Percentiles rank a stretch among this genome's conserved stretches.
These are phyloP conservation scores for Lepidium sativum DNA, from an alignment of 345 rosid species.

Conservation along the genomic window DNA sequence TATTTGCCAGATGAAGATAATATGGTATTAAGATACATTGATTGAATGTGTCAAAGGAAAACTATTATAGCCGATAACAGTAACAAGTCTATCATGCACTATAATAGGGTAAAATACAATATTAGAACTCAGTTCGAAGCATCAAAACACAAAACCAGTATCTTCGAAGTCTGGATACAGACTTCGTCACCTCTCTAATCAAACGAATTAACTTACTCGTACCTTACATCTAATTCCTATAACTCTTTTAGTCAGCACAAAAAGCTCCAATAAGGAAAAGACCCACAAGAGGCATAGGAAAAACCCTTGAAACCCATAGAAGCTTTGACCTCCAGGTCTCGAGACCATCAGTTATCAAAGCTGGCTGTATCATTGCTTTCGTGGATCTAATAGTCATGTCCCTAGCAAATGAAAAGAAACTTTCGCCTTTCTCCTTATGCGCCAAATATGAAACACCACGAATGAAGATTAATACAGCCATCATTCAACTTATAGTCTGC, in stretches of 20 bases:
- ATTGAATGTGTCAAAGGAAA: neutral
- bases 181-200: neutral
- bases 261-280: too few species aligned
- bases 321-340: too few species aligned
- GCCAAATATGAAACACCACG: too few species aligned
- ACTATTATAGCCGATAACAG: neutral
- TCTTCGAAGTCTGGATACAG: neutral
- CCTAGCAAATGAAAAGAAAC: too few species aligned
- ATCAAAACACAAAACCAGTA: neutral
- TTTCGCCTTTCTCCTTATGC: too few species aligned
- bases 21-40: constrained; percentile 5
- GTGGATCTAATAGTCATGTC: too few species aligned
- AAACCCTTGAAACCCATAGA: too few species aligned
- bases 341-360: too few species aligned
- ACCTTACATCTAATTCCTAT: neutral
- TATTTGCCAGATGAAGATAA: constrained; percentile 33
- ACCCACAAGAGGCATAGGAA: too few species aligned
- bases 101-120: neutral
- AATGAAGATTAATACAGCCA: too few species aligned
- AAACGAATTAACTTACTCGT: neutral
- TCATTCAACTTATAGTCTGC: too few species aligned
- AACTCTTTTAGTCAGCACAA: neutral
- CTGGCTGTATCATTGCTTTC: too few species aligned
- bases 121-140: neutral
- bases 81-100: neutral